These are phyloP conservation scores for Claviceps paspali DNA, from an alignment of 2,329 filamentous ascomycete genomes.

Conservation along the genomic window DNA sequence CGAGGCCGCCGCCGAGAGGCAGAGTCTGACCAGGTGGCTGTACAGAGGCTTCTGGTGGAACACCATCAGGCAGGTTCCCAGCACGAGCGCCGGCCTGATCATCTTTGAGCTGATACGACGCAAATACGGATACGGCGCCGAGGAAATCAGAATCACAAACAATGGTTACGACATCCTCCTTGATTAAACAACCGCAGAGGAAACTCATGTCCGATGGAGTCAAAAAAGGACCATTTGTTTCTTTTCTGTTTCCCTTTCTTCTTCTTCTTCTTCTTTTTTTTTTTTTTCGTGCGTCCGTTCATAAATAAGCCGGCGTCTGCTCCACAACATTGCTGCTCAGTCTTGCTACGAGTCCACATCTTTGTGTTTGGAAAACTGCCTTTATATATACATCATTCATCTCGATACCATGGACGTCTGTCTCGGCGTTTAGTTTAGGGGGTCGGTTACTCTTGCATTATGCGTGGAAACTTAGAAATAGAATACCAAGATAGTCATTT, in stretches of 20 bases:
- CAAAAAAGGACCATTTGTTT: too few relatives aligned
- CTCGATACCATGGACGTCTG: background rate
- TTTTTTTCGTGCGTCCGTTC: too few relatives aligned
- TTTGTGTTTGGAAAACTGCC: too few relatives aligned
- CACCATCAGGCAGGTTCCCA: conserved; percentile 59
- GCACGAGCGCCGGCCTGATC: conserved; percentile 61
- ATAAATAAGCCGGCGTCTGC: too few relatives aligned
- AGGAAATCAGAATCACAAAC: conserved; percentile 48
- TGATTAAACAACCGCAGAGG: conserved; percentile 12
- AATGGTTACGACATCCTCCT: conserved; percentile 60
- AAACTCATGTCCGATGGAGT: too few relatives aligned
- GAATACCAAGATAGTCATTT: too few relatives aligned
- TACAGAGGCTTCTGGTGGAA: conserved; percentile 60
- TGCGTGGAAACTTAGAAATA: too few relatives aligned
- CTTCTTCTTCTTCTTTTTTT: background rate
- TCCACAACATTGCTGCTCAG: too few relatives aligned
- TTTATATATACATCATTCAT: too few relatives aligned
- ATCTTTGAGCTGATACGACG: conserved; percentile 63
- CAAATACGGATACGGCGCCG: conserved; percentile 51
- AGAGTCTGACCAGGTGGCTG: conserved; percentile 45
- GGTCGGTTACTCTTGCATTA: too few relatives aligned
- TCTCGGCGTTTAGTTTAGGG: background rate
- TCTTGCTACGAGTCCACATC: too few relatives aligned
- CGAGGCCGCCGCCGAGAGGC: conserved; percentile 39
- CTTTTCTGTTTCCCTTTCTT: background rate